Base-by-base conservation (phyloP, 2,329 filamentous ascomycete genomes). In the Fusarium irregulare region DNA sequence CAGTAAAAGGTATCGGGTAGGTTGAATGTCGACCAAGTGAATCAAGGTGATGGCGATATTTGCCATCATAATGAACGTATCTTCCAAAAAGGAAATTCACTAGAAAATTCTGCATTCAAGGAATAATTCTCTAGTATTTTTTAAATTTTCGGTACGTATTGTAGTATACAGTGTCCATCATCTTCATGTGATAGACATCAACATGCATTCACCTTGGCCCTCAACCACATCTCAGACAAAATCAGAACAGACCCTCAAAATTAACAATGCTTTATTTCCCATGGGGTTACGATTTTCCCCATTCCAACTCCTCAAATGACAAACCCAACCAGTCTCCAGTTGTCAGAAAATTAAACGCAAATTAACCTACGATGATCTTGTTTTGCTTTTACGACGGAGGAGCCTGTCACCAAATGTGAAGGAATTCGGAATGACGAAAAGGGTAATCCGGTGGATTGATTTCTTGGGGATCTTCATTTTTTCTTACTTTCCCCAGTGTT, bases 1-100 rank as follows among this genome's bases (percentile, higher is more conserved):
- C 28, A 28, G 28, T 9, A 20, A 20, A 27, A 7, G 37, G 59
- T 57, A 49, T 64, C 60, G 59, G 60, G 46, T 64, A 64, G 40
- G 45, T 28, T 20, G 21, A n/a, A 50, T 21, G 27, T 7, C 32
- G 27, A 7, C 6, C 11, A 34, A 25, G 23, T 25, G 23, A 25
- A 25, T 5, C 21, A 20, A 50, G 11, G 4, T n/a, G 16, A 53
- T 41, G 49, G 34, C 14, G 16, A 42, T 20, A 14, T 47, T 40
- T 32, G 32, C 45, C 44, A 51, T 51, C 21, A 37, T 37, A 6
- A 6, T 18, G 5, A 10, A 11, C 0, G 9, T 37, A 11, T 37
- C 1, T 6, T 4, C 34, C 3, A 11, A 37, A 4, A 2, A 2
- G 18, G 34, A 37, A 37, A 37, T 37, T 37, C 18, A 37, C 18